These are phyloP conservation scores for Suhomyces anneliseae DNA, from an alignment of 1,139 yeast species.

Conservation along the genomic window DNA sequence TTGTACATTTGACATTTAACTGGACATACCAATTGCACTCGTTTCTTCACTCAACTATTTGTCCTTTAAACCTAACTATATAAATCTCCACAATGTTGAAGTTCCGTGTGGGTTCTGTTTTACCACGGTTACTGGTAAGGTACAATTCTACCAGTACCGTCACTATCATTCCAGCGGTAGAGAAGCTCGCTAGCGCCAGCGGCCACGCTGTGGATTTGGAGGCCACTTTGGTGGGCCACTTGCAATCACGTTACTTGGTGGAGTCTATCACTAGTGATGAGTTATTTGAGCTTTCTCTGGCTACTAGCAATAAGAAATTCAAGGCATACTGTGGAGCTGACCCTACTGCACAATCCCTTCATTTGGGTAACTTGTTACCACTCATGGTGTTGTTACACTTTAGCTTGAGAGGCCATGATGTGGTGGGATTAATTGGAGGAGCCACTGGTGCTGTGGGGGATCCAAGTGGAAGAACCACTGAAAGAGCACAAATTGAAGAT, in stretches of 20 bases:
- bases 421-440: slow-evolving; percentile 89
- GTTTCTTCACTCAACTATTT: too few relatives aligned
- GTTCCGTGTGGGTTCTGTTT: not conserved
- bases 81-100: not conserved
- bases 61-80: too few relatives aligned
- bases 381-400: slow-evolving; percentile 83
- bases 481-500: slow-evolving; percentile 59
- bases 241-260: slow-evolving; percentile 47
- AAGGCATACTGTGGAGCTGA: slow-evolving; percentile 93
- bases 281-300: slow-evolving; percentile 38
- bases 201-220: slow-evolving; percentile 32
- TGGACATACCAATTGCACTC: too few relatives aligned
- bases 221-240: slow-evolving; percentile 44
- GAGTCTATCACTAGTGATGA: slow-evolving; percentile 51
- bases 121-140: not conserved
- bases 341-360: slow-evolving; percentile 88
- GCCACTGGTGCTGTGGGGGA: slow-evolving; percentile 98
- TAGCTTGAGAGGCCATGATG: slow-evolving; percentile 77
- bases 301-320: slow-evolving; percentile 34
- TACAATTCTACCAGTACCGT: slow-evolving; percentile 19
- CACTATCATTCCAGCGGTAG: slow-evolving; percentile 40
- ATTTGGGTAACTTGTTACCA: slow-evolving; percentile 88
- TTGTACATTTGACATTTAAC: too few relatives aligned
- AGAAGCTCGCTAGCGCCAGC: slow-evolving; percentile 24
- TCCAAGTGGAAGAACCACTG: slow-evolving; percentile 88